Conservation (phyloP, 2,329 filamentous ascomycete species). For the Cytospora piceae region DNA sequence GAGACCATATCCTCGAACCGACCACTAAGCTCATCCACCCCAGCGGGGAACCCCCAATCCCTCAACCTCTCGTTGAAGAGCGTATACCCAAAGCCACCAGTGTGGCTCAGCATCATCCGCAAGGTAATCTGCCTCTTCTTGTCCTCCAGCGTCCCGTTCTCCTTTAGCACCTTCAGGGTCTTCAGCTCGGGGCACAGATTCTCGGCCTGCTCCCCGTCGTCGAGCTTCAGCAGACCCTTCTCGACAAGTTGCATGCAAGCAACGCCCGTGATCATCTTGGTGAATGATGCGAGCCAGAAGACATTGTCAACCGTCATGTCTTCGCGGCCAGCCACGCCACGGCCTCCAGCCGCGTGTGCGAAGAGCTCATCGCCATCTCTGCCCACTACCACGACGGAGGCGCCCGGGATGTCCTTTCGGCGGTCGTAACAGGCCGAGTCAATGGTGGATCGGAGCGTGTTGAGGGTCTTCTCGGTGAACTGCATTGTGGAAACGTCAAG, state of each 20-base stretch:
- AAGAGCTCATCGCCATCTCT: slow-evolving; percentile 52
- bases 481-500: slow-evolving; percentile 28
- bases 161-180: slow-evolving; percentile 48
- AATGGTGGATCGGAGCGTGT: slow-evolving; percentile 38
- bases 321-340: slow-evolving; percentile 40
- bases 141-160: slow-evolving; percentile 43
- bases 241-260: slow-evolving; percentile 62
- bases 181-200: slow-evolving; percentile 54
- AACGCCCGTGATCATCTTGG: slow-evolving; percentile 57
- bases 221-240: slow-evolving; percentile 33
- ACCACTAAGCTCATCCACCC: slow-evolving; percentile 62
- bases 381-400: slow-evolving; percentile 51
- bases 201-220: slow-evolving; percentile 29
- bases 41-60: slow-evolving; percentile 52
- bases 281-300: slow-evolving; percentile 64
- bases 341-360: slow-evolving; percentile 51
- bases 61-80: slow-evolving; percentile 56
- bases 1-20: slow-evolving; percentile 53
- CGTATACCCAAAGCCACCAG: slow-evolving; percentile 60
- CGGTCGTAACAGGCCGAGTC: slow-evolving; percentile 44
- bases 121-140: slow-evolving; percentile 58
- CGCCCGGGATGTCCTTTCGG: slow-evolving; percentile 48
- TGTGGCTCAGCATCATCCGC: slow-evolving; percentile 60
- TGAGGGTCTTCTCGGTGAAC: slow-evolving; percentile 29
- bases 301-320: slow-evolving; percentile 50